Percentiles rank a stretch among this genome's conserved stretches.
phyloP scores from a whole-genome alignment of 768 basidiomycete species.

The Trametes gibbosa region DNA sequence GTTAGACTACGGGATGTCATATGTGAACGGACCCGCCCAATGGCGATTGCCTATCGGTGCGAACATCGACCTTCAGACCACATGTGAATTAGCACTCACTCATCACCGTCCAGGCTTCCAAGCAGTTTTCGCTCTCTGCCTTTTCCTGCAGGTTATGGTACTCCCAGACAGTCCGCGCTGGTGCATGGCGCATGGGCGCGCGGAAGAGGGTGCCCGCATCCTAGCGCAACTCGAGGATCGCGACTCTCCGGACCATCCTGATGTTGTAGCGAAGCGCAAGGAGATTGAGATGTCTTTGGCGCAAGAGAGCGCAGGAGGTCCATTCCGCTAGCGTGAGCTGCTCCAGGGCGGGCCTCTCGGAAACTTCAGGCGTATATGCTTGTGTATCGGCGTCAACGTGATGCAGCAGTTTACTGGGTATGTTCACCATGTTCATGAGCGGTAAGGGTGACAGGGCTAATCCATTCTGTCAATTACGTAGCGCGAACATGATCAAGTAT shows the following conservation, averaged over 20 bases:
- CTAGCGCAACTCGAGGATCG: conserved; percentile 34
- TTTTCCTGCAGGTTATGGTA: conserved; percentile 35
- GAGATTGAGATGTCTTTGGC: conserved; percentile 39
- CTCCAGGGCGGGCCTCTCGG: conserved; percentile 37
- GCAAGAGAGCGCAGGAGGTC: conserved; percentile 37
- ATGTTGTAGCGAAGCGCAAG: conserved; percentile 32
- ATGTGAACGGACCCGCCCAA: conserved; percentile 28
- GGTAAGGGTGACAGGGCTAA: neutral
- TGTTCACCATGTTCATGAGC: neutral
- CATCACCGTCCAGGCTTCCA: conserved; percentile 34
- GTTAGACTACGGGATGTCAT: conserved; percentile 42
- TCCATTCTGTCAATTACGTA: conserved; percentile 4
- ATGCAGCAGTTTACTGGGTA: conserved; percentile 46
- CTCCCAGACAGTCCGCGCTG: conserved; percentile 41
- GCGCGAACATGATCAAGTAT: conserved; percentile 41
- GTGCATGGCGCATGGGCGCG: conserved; percentile 38
- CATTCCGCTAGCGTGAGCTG: conserved; percentile 36
- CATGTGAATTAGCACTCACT: too few relatives aligned
- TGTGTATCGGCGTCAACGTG: conserved; percentile 38
- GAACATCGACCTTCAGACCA: neutral
- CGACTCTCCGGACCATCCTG: conserved; percentile 34
- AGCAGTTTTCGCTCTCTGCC: conserved; percentile 37
- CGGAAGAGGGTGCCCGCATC: conserved; percentile 34
- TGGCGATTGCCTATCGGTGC: conserved; percentile 25
- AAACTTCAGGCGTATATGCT: conserved; percentile 38